Conservation (phyloP, 2,329 filamentous ascomycete species). For the Fusarium sp. region DNA sequence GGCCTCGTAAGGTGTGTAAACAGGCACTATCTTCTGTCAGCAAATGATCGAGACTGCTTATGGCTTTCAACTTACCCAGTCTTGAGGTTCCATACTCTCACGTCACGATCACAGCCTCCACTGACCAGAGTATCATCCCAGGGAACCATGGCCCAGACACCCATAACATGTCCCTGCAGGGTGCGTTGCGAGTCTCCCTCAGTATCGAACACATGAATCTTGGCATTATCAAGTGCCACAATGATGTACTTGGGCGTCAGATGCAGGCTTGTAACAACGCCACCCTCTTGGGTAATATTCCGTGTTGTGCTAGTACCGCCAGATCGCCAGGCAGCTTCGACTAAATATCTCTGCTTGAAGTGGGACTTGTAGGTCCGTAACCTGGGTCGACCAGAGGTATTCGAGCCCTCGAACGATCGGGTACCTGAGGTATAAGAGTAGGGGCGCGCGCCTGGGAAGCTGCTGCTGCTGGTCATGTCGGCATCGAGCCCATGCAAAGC, state of each 20-base stretch:
- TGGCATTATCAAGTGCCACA: slow-evolving; percentile 95
- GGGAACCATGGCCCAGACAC: slow-evolving; percentile 99
- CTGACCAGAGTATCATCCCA: slow-evolving; percentile 96
- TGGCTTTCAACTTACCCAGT: slow-evolving; percentile 75
- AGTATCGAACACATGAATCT: slow-evolving; percentile 97
- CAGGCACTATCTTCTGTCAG: slow-evolving; percentile 66
- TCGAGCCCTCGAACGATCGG: slow-evolving; percentile 67
- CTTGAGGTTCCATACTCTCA: slow-evolving; percentile 95
- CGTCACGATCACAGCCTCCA: slow-evolving; percentile 95
- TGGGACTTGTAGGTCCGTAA: slow-evolving; percentile 92
- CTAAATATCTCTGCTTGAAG: slow-evolving; percentile 97
- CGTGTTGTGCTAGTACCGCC: slow-evolving; percentile 86
- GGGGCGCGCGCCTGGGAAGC: slow-evolving; percentile 60
- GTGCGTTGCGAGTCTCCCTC: slow-evolving; percentile 89
- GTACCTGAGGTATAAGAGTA: slow-evolving; percentile 54
- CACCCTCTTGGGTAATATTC: slow-evolving; percentile 95
- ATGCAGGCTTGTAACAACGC: slow-evolving; percentile 95
- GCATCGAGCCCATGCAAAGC: slow-evolving; percentile 51
- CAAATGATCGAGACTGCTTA: not conserved
- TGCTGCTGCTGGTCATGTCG: slow-evolving; percentile 53
- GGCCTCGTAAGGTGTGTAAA: slow-evolving; percentile 86
- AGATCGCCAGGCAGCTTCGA: slow-evolving; percentile 95
- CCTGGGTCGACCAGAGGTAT: slow-evolving; percentile 59
- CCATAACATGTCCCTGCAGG: slow-evolving; percentile 96
- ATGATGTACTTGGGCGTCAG: slow-evolving; percentile 97